phyloP scores from a whole-genome alignment of 139 green algal species.

The Eudorina sp. region DNA sequence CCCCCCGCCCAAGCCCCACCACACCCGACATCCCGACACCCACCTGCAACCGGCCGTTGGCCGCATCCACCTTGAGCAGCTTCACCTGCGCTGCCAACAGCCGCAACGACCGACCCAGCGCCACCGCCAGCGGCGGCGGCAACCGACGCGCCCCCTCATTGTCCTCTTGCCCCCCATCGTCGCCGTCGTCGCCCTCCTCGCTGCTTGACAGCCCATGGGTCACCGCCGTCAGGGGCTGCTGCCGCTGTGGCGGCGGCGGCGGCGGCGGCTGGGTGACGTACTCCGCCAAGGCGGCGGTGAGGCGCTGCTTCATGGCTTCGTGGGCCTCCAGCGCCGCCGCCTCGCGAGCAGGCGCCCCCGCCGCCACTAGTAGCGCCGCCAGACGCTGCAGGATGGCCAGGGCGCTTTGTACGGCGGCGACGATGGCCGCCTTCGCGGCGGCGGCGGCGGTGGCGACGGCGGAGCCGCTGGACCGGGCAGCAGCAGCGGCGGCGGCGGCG shows the following conservation, averaged over 20 bases:
- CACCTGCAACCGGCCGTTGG: constrained; percentile 77
- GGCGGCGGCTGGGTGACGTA: background rate
- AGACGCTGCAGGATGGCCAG: constrained; percentile 45
- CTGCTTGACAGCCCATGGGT: background rate
- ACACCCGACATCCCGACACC: background rate
- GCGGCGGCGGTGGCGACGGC: background rate
- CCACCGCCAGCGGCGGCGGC: constrained; percentile 23
- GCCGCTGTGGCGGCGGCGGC: background rate
- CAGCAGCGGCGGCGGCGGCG: background rate
- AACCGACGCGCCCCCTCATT: background rate
- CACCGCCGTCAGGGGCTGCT: background rate
- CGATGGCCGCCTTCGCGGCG: background rate
- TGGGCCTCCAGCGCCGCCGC: constrained; percentile 35
- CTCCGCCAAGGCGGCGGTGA: background rate
- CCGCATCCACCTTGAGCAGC: constrained; percentile 84
- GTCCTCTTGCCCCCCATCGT: background rate
- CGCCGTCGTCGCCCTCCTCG: background rate
- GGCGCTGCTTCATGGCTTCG: background rate
- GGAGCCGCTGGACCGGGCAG: too few species aligned
- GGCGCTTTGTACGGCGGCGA: background rate
- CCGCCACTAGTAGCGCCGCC: constrained; percentile 44
- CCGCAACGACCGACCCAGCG: constrained; percentile 17
- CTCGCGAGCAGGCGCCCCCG: constrained; percentile 50
- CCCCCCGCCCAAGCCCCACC: background rate
- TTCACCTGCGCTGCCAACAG: constrained; percentile 74